phyloP scores from a whole-genome alignment of 441 rosid genomes.

The Cnidoscolus chayamansa region DNA sequence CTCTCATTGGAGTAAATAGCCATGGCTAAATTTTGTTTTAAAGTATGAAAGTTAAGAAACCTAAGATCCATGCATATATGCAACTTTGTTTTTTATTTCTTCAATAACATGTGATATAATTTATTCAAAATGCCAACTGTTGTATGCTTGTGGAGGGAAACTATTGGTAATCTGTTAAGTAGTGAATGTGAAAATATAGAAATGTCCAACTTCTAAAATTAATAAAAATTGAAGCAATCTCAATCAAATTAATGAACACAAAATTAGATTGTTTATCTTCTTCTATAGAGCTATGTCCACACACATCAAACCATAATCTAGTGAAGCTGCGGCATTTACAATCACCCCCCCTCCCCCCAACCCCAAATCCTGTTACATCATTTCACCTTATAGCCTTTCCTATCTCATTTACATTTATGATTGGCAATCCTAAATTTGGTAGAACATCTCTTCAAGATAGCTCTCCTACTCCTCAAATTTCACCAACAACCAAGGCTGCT shows the following conservation, averaged over 20 bases:
- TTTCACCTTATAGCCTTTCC: no score
- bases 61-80: neutral
- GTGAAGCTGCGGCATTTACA: no score
- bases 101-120: neutral
- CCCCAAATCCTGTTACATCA: no score
- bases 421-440: no score
- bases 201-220: neutral
- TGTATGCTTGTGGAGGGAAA: neutral
- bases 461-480: no score
- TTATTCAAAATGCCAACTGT: neutral
- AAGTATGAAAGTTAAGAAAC: neutral
- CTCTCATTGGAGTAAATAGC: neutral
- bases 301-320: no score
- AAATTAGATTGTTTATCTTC: no score
- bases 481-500: no score
- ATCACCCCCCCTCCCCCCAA: no score
- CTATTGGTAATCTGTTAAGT: neutral
- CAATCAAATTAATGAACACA: neutral
- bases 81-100: neutral
- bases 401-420: no score
- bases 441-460: no score
- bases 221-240: neutral
- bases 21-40: neutral
- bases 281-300: no score
- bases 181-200: neutral